phyloP scores from a whole-genome alignment of 495 filamentous ascomycete species.

The Penicillium fimorum region DNA sequence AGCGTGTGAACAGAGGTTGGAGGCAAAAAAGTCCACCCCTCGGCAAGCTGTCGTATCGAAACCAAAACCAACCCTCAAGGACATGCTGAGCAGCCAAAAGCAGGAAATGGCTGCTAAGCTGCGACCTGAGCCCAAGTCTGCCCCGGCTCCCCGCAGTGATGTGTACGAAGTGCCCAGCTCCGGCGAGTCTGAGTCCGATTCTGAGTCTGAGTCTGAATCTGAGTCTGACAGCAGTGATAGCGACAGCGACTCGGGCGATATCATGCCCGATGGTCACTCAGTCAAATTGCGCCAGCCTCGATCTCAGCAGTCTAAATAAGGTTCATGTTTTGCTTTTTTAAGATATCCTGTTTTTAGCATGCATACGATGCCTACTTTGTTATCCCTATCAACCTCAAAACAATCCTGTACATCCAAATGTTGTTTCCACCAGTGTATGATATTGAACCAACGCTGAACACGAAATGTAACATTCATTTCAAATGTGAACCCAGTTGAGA shows the following conservation, averaged over 20 bases:
- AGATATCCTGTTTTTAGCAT: conserved; percentile 4
- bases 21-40: neutral
- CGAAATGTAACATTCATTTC: neutral
- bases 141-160: neutral
- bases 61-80: conserved; percentile 13
- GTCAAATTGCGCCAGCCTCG: conserved; percentile 10
- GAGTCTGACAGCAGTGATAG: conserved; percentile 4
- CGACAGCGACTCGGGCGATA: conserved; percentile 16
- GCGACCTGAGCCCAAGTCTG: conserved; percentile 3
- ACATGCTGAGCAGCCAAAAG: conserved; percentile 9
- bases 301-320: neutral
- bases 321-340: neutral
- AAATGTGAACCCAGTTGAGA: neutral
- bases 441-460: neutral
- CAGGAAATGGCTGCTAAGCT: conserved; percentile 9
- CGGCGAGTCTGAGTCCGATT: neutral
- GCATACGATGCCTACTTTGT: neutral
- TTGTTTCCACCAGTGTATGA: neutral
- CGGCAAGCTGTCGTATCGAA: neutral
- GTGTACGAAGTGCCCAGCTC: conserved; percentile 9
- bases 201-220: conserved; percentile 1
- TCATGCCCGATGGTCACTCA: conserved; percentile 14
- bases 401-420: neutral
- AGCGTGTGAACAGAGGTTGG: neutral
- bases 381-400: neutral